These are phyloP conservation scores for Vitis riparia DNA, from an alignment of 164 flowering plant genomes.

Conservation along the genomic window DNA sequence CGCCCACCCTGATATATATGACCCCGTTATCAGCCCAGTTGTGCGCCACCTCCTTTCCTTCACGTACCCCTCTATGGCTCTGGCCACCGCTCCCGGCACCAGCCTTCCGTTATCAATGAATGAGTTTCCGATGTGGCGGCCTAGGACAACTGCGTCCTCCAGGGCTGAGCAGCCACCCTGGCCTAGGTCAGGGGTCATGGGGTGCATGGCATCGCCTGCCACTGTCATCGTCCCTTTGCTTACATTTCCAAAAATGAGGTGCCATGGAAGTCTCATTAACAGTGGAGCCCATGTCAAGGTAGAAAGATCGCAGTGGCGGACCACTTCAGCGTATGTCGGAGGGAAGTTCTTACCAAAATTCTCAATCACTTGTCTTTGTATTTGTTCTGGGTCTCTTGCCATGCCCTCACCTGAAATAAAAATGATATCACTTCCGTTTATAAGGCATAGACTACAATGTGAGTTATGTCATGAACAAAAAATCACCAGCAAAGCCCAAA, in stretches of 20 bases:
- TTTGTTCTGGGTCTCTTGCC: constrained; percentile 12
- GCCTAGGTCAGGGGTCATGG: constrained; percentile 33
- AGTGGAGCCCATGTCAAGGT: constrained; percentile 35
- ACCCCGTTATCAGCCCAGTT: constrained; percentile 12
- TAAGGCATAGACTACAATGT: too few relatives aligned
- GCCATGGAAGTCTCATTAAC: constrained; percentile 35
- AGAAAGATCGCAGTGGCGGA: constrained; percentile 24
- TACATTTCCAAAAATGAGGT: constrained; percentile 12
- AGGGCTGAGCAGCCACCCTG: constrained; percentile 39
- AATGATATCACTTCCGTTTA: not conserved
- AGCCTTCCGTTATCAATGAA: not conserved
- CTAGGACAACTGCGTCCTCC: constrained; percentile 40
- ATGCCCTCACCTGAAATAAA: constrained; percentile 16
- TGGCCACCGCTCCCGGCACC: constrained; percentile 9
- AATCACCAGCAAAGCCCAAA: too few relatives aligned
- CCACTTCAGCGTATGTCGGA: constrained; percentile 14
- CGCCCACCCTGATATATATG: constrained; percentile 29
- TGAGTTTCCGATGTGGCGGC: not conserved
- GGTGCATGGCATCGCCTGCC: constrained; percentile 48
- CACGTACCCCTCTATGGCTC: constrained; percentile 25
- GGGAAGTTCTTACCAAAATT: constrained; percentile 29
- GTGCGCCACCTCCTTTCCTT: constrained; percentile 34
- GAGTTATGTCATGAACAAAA: too few relatives aligned
- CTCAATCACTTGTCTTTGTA: constrained; percentile 21
- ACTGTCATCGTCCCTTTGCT: constrained; percentile 31